Evolutionary conservation across 257 asterid species (phyloP).

Genomic region (Echium plantagineum): DNA sequence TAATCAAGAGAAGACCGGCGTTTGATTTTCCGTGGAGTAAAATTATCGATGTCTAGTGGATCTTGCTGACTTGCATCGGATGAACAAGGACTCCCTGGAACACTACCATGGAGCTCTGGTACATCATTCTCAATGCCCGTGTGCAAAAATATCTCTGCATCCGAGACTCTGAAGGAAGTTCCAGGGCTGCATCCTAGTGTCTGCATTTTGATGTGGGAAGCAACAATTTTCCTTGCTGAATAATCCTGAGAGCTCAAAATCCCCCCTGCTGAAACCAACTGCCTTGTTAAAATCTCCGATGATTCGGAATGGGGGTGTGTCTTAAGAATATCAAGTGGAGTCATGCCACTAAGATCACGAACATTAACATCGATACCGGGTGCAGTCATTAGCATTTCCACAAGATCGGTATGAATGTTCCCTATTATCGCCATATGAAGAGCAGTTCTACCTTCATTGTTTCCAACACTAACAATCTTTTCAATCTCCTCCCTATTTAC

Average conservation of each 20-base stretch:
- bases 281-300: conserved; percentile 58
- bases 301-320: conserved; percentile 55
- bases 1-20: conserved; percentile 24
- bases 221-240: conserved; percentile 56
- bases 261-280: conserved; percentile 74
- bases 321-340: conserved; percentile 70
- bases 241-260: conserved; percentile 58
- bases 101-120: conserved; percentile 32
- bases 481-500: conserved; percentile 32
- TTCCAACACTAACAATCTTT: conserved; percentile 41
- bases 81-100: conserved; percentile 23
- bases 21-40: conserved; percentile 13
- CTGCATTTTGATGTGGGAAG: conserved; percentile 64
- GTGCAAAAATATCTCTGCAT: conserved; percentile 55
- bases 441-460: conserved; percentile 53
- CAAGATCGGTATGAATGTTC: conserved; percentile 68
- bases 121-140: conserved; percentile 48
- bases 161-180: conserved; percentile 69
- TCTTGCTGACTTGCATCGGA: conserved; percentile 28
- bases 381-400: conserved; percentile 63
- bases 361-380: conserved; percentile 46
- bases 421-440: conserved; percentile 73
- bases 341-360: conserved; percentile 53
- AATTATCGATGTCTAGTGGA: conserved; percentile 16
- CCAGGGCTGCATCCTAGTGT: conserved; percentile 70